Evolutionary conservation across 371 early-diverging fungal genomes (phyloP).

Genomic region (Catenaria anguillulae): DNA sequence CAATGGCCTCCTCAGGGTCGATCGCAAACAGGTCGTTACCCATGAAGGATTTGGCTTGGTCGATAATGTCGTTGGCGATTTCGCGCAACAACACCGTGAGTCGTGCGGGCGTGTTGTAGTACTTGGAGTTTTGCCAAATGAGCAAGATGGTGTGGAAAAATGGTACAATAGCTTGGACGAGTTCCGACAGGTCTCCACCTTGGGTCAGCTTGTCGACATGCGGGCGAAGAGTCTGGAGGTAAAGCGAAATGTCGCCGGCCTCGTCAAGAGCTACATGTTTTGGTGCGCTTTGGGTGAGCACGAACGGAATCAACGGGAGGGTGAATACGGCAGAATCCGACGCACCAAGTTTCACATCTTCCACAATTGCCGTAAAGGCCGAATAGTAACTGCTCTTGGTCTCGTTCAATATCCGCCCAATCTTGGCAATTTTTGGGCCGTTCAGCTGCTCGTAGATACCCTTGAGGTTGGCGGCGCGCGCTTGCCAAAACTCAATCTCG

Average conservation of each 20-base stretch:
- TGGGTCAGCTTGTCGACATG: slow-evolving; percentile 25
- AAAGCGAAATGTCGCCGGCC: slow-evolving; percentile 33
- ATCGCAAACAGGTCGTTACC: slow-evolving; percentile 33
- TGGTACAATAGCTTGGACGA: slow-evolving; percentile 30
- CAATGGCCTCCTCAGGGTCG: slow-evolving; percentile 42
- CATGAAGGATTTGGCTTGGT: slow-evolving; percentile 34
- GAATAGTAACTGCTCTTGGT: slow-evolving; percentile 41
- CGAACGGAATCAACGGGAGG: not conserved
- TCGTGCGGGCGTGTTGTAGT: slow-evolving; percentile 36
- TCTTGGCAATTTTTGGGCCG: slow-evolving; percentile 35
- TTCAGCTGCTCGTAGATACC: slow-evolving; percentile 36
- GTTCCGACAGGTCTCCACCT: slow-evolving; percentile 30
- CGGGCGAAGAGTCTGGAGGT: slow-evolving; percentile 30
- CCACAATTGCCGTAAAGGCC: slow-evolving; percentile 35
- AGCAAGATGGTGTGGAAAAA: slow-evolving; percentile 29
- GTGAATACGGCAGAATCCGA: not conserved
- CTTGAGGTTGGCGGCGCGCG: slow-evolving; percentile 38
- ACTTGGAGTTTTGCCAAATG: slow-evolving; percentile 32
- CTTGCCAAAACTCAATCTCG: slow-evolving; percentile 46
- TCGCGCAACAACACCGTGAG: slow-evolving; percentile 37
- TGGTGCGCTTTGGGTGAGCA: not conserved
- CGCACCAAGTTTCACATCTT: slow-evolving; percentile 19
- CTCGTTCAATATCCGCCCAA: slow-evolving; percentile 25
- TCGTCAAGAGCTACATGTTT: slow-evolving; percentile 31
- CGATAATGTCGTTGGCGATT: slow-evolving; percentile 43